A percentile compares a stretch with the other conserved stretches of the same genome.
Conservation (phyloP, 257 asterid species). For the Solanum acaule region DNA sequence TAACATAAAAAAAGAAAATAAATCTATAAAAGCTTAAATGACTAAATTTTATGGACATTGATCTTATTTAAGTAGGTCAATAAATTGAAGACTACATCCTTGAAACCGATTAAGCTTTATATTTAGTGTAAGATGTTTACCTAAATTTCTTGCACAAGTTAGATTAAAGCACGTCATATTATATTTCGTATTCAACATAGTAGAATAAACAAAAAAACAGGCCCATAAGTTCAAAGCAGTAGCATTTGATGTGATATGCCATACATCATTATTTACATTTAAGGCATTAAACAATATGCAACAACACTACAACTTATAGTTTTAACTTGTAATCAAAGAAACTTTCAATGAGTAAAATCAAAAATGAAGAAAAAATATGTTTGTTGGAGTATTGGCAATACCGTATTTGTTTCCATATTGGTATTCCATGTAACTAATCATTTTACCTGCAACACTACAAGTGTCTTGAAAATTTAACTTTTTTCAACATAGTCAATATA, state of each 20-base stretch:
- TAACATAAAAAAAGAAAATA: no score
- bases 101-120: no score
- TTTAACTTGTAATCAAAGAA: neutral
- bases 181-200: neutral
- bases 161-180: neutral
- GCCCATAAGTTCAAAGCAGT: neutral
- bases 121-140: no score
- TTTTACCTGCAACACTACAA: neutral
- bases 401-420: neutral
- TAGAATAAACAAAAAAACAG: no score
- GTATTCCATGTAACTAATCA: neutral
- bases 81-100: no score
- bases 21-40: no score
- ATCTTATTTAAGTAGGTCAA: no score
- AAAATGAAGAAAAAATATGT: neutral
- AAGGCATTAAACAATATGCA: no score
- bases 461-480: no score
- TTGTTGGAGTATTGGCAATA: neutral
- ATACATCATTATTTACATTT: no score
- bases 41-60: no score
- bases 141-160: neutral
- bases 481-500: no score
- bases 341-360: neutral
- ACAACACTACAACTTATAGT: neutral
- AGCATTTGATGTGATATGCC: neutral